Evolutionary conservation across 1,139 yeast species (phyloP).

Genomic region (Candida tetrigidarum): DNA sequence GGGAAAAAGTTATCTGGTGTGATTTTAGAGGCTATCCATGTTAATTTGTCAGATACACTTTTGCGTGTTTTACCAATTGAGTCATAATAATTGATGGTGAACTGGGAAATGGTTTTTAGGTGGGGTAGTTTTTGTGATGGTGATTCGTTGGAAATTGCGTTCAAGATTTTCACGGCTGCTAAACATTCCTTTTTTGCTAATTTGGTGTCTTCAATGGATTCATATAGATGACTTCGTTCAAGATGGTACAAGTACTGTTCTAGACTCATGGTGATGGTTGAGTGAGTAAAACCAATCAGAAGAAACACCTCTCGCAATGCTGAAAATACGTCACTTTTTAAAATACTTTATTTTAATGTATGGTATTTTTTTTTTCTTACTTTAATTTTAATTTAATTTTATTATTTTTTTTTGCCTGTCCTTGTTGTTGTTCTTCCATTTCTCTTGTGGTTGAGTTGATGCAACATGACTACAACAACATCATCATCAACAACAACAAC

Average conservation of each 20-base stretch:
- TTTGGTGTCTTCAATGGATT: conserved; percentile 19
- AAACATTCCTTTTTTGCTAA: conserved; percentile 26
- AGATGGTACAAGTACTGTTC: conserved; percentile 14
- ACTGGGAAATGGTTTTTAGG: conserved; percentile 23
- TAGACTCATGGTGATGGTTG: not conserved
- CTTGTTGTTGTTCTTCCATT: not conserved
- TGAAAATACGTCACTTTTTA: too few species aligned
- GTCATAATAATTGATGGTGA: conserved; percentile 27
- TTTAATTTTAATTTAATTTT: too few species aligned
- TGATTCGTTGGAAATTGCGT: conserved; percentile 21
- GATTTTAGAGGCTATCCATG: conserved; percentile 51
- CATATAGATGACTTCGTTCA: conserved; percentile 21
- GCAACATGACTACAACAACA: conserved; percentile 1
- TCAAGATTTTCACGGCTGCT: conserved; percentile 30
- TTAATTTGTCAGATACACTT: conserved; percentile 26
- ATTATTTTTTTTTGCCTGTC: not conserved
- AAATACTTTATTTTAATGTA: too few species aligned
- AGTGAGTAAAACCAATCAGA: too few species aligned
- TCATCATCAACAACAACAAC: not conserved
- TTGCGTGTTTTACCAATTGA: conserved; percentile 9
- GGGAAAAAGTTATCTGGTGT: conserved; percentile 29
- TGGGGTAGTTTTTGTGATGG: conserved; percentile 9
- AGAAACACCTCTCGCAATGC: too few species aligned
- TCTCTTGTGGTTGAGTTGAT: too few species aligned
- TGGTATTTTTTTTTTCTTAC: not conserved